These are phyloP conservation scores for Psilocybe azurescens DNA, from an alignment of 768 basidiomycete species.

Conservation along the genomic window DNA sequence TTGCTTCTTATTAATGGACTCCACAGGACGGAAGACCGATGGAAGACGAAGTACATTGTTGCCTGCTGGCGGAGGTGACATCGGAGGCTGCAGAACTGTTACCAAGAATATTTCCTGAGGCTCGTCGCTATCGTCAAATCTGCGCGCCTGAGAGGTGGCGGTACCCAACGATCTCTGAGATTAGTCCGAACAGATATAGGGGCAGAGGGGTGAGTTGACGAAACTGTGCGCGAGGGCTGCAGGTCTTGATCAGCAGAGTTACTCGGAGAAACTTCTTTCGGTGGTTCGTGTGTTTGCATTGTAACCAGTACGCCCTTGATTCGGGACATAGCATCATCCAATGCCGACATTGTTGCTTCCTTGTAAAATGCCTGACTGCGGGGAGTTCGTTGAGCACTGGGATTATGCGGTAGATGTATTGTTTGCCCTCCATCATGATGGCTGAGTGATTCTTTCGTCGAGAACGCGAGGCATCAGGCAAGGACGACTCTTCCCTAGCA, in stretches of 20 bases:
- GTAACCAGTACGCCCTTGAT: constrained; percentile 81
- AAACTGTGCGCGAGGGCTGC: constrained; percentile 24
- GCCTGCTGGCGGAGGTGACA: constrained; percentile 47
- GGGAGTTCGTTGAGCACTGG: constrained; percentile 35
- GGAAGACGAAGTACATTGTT: constrained; percentile 55
- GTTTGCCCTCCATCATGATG: constrained; percentile 27
- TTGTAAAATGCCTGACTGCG: constrained; percentile 49
- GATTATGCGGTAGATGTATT: constrained; percentile 28
- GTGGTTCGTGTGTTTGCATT: constrained; percentile 57
- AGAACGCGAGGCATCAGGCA: constrained; percentile 16
- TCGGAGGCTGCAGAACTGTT: constrained; percentile 54
- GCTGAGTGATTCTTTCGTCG: constrained; percentile 24
- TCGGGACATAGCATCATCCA: constrained; percentile 84
- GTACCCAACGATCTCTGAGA: constrained; percentile 59
- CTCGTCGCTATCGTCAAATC: constrained; percentile 38
- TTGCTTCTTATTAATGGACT: constrained; percentile 54
- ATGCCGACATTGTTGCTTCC: constrained; percentile 68
- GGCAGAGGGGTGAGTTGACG: constrained; percentile 19
- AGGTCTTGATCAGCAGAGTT: constrained; percentile 26
- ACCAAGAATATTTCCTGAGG: constrained; percentile 48
- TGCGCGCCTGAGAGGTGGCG: constrained; percentile 55
- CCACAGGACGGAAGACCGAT: constrained; percentile 41
- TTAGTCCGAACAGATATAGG: constrained; percentile 25
- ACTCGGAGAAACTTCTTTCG: constrained; percentile 31
- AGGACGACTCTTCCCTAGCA: constrained; percentile 3